Percentiles rank a stretch among this genome's conserved stretches.
These are phyloP conservation scores for Oxyria digyna DNA, from an alignment of 148 eudicot genomes.

Conservation along the genomic window DNA sequence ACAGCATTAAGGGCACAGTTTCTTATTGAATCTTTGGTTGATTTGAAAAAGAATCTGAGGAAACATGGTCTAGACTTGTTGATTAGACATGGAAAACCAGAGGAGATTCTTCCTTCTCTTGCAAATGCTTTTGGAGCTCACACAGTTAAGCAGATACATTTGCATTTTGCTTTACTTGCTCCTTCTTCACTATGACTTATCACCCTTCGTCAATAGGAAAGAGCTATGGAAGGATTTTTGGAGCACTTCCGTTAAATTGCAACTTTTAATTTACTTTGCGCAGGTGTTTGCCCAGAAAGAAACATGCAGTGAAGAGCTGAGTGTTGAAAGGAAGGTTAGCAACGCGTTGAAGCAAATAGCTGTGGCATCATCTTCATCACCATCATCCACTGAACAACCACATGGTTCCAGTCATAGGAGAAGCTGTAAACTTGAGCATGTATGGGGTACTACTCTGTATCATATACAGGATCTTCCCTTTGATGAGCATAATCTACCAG, in stretches of 20 bases:
- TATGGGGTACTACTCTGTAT: conserved; percentile 82
- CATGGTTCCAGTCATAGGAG: conserved; percentile 11
- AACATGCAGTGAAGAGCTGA: too few relatives aligned
- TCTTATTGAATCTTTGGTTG: conserved; percentile 65
- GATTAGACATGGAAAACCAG: conserved; percentile 73
- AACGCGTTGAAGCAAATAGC: conserved; percentile 23
- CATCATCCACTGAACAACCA: neutral
- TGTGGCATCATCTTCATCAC: conserved; percentile 10
- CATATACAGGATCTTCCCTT: conserved; percentile 87
- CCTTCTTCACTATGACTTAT: neutral
- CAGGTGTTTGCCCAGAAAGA: too few relatives aligned
- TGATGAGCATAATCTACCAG: conserved; percentile 35
- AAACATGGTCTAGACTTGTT: conserved; percentile 59
- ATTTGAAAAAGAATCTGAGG: conserved; percentile 59
- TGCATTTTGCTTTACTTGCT: neutral
- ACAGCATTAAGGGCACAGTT: conserved; percentile 75
- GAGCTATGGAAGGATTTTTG: neutral
- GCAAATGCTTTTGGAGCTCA: conserved; percentile 60
- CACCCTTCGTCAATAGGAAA: too few relatives aligned
- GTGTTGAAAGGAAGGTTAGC: neutral
- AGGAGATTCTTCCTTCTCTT: conserved; percentile 60
- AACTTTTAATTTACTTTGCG: neutral
- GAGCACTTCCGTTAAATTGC: neutral
- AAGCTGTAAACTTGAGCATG: conserved; percentile 39
- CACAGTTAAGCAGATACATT: conserved; percentile 30